Evolutionary conservation across 495 filamentous ascomycete species (phyloP).

Genomic region (Cercophora samala): DNA sequence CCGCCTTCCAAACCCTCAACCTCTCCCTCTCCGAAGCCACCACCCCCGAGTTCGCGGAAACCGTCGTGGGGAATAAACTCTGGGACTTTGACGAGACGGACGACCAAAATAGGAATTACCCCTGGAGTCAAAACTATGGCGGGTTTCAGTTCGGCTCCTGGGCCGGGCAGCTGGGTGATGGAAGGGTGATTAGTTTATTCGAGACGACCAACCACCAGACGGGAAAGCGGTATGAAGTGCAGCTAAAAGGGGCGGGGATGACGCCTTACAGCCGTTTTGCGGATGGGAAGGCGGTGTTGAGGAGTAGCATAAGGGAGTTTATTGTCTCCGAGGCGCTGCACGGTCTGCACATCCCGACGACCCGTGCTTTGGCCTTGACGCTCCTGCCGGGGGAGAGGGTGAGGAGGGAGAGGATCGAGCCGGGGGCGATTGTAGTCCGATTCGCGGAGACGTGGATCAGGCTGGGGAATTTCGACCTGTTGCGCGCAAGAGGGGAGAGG

Average conservation of each 20-base stretch:
- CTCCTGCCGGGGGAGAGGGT: conserved; percentile 70
- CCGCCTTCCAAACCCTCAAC: conserved; percentile 75
- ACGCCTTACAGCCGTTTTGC: conserved; percentile 96
- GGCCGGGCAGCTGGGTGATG: conserved; percentile 95
- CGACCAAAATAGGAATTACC: conserved; percentile 71
- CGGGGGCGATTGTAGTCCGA: conserved; percentile 85
- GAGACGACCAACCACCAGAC: conserved; percentile 78
- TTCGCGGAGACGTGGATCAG: conserved; percentile 91
- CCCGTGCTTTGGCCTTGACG: conserved; percentile 78
- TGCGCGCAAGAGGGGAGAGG: conserved; percentile 76
- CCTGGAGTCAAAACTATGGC: conserved; percentile 98
- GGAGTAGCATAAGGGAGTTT: conserved; percentile 90
- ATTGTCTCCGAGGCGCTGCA: conserved; percentile 83
- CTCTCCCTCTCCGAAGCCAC: conserved; percentile 62
- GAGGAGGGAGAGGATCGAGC: conserved; percentile 77
- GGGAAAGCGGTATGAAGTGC: conserved; percentile 74
- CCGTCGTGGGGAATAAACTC: conserved; percentile 78
- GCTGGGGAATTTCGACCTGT: conserved; percentile 91
- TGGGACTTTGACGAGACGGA: conserved; percentile 57
- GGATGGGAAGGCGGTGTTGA: conserved; percentile 91
- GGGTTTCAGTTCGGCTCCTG: conserved; percentile 84
- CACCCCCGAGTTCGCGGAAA: conserved; percentile 68
- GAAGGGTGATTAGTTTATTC: conserved; percentile 89
- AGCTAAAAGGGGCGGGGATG: conserved; percentile 87
- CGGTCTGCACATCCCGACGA: conserved; percentile 79